Evolutionary conservation across 2,329 filamentous ascomycete genomes (phyloP).

Genomic region (Hymenoscyphus albidus): DNA sequence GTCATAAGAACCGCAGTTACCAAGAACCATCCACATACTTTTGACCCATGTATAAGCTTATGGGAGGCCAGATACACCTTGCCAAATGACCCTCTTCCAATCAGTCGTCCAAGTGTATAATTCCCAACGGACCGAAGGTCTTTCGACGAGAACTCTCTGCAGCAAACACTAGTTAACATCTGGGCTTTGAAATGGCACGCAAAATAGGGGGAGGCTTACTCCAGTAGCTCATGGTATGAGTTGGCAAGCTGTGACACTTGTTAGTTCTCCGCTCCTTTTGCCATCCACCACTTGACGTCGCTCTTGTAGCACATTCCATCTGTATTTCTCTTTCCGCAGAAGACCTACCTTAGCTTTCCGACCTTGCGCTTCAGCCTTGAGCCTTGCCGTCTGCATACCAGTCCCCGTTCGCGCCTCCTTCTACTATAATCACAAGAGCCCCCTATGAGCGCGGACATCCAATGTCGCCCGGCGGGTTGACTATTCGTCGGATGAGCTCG

Average conservation of each 20-base stretch:
- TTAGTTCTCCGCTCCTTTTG: slow-evolving; percentile 28
- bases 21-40: slow-evolving; percentile 51
- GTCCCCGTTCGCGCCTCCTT: slow-evolving; percentile 34
- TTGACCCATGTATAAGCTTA: slow-evolving; percentile 97
- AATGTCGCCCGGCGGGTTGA: slow-evolving; percentile 23
- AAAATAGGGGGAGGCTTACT: slow-evolving; percentile 56
- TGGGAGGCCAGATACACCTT: slow-evolving; percentile 96
- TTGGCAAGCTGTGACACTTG: slow-evolving; percentile 70
- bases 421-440: slow-evolving; percentile 29
- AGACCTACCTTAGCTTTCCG: slow-evolving; percentile 56
- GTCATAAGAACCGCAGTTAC: background rate
- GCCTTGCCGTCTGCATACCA: slow-evolving; percentile 47
- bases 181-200: background rate
- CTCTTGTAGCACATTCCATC: slow-evolving; percentile 2
- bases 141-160: slow-evolving; percentile 86
- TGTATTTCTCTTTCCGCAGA: slow-evolving; percentile 4
- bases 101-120: slow-evolving; percentile 84
- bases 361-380: slow-evolving; percentile 54
- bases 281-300: background rate
- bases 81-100: slow-evolving; percentile 96
- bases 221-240: slow-evolving; percentile 93
- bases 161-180: slow-evolving; percentile 28
- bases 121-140: slow-evolving; percentile 92
- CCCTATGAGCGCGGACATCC: slow-evolving; percentile 29
- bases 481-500: background rate